Evolutionary conservation across 2,329 filamentous ascomycete genomes (phyloP), one percentile per base, ranked within the genome.

Genomic region (Trichophyton simii): DNA sequence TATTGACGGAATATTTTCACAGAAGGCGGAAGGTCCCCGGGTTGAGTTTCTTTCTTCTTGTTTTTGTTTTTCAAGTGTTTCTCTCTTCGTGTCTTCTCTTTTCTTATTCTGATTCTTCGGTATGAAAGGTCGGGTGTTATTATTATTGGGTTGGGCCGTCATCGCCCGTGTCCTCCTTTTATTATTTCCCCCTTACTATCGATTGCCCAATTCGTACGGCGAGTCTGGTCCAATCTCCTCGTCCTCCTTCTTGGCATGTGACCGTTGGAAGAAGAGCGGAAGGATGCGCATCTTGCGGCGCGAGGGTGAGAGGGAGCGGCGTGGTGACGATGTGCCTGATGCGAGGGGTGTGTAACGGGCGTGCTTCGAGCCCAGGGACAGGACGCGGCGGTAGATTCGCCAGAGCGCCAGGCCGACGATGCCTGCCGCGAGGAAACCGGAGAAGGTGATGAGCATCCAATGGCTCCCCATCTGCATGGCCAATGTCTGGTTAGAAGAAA

Each of bases 401-500:
- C 79, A 83, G 60, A 78, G 69, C 44, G 73, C 68, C 62, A 79
- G 72, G 15, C 80, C 76, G 20, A 81, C 72, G 25, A 77, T 67
- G 48, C 75, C 75, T 28, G 78, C 80, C 11, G 81, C 64, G 42
- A 77, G 62, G 68, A 82, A 82, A 22, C 80, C 80, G 25, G 77
- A 66, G 22, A 79, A 70, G 2, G 81, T 83, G 15, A 83, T 74
- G 61, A 83, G 72, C 63, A 82, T 67, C 81, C 81, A 83, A 67
- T 83, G 78, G 63, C 77, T 76, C 25, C 78, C 80, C 77, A 83
- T 81, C 78, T 77, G 54, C 2, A 18, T 28, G 15, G 20, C 22
- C 8, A n/a, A 7, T 3, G 36, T 52, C 22, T 36, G 11, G 8
- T 36, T 36, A 36, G 7, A 36, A 36, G 9, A 36, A 13, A 36